Base-by-base conservation (phyloP, 805 yeast genomes). In the Ogataea allantospora region DNA sequence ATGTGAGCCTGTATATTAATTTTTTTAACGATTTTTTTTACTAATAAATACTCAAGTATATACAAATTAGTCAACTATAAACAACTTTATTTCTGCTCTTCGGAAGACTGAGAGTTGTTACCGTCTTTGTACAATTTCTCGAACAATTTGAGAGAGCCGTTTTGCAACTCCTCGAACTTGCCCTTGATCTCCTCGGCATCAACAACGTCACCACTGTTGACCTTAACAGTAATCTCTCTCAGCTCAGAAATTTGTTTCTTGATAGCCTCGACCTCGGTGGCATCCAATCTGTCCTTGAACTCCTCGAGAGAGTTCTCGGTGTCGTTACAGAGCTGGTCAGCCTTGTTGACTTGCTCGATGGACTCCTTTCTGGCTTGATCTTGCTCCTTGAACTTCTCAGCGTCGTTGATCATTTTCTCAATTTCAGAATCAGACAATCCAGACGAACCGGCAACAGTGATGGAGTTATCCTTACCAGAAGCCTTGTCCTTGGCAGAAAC, bases 281-380 rank as follows among this genome's bases (percentile, higher is more conserved):
- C 67, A 58, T 71, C 78, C 35, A 75, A 63, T 57, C 69, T 74
- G 52, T 81, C 88, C 44, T 67, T 77, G 56, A 83, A 88, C 66
- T 86, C 95, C 49, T 70, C 69, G 46, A 93, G 68, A 7, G 96
- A 91, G 64, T 75, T 74, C 63, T 88, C 96, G 35, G 95, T 88
- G 63, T 93, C 99, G 54, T 83, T 81, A 51, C 88, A 77, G 35
- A 83, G 71, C 53, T 83, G 78, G 48, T 83, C 95, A 17, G 88
- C 85, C 57, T 80, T 74, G 57, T 83, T 82, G 26, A 91, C 87
- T 55, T 77, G 80, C 56, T 84, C 88, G 44, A 80, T 71, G 40
- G 79, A 70, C 50, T 74, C 77, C 52, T 75, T 77, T 54, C 74
- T 66, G 31, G 73, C 67, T 35, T 73, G 75, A 60, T 84, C 95